Evolutionary conservation across 2,329 filamentous ascomycete species (phyloP), one percentile per base, ranked within the genome.

Genomic region (Sclerotinia borealis): DNA sequence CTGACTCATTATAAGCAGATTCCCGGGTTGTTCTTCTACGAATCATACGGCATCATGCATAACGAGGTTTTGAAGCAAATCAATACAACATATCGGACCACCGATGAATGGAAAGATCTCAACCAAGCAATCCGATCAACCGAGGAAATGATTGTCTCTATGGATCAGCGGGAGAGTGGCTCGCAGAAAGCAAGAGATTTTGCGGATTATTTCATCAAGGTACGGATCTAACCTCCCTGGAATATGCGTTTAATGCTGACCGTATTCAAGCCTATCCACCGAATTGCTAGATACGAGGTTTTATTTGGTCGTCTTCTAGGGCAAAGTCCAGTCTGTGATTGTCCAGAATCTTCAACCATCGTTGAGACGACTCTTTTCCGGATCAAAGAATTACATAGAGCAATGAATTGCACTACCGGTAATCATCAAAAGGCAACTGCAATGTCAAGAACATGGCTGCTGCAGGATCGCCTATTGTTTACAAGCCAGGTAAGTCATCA

Each of bases 41-140:
- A 96, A 77, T 91, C 96, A 70, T 99, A 96, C 74, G 90, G 91
- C 41, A 89, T 90, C 59, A 93, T 93, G 73, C 96, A 95, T 75
- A 91, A 96, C 69, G 81, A 92, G 68, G 90, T 97, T 80, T 86
- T 89, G 52, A 86, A 89, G 67, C 91, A 96, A 67, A 79, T 96
- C 41, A 85, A 87, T 39, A 81, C 87, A 31, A 82, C 88, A 19
- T 85, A 90, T 66, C 83, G 86, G 64, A 84, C 83, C 8, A 83
- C 91, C 68, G 85, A 86, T 29, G 83, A 89, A 58, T 96, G 91
- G 91, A 83, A 87, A 50, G 83, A 85, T 6, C 93, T 92, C 72
- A 92, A 96, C 71, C 88, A 85, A 72, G 95, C 93, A 0, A 84
- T 97, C 2, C 93, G 98, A 75, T 85, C 89, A 15, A 77, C 98